Percentiles rank a stretch among this genome's conserved stretches.
Conservation (phyloP, 2,329 filamentous ascomycete species). For the Parafenestella ontariensis region DNA sequence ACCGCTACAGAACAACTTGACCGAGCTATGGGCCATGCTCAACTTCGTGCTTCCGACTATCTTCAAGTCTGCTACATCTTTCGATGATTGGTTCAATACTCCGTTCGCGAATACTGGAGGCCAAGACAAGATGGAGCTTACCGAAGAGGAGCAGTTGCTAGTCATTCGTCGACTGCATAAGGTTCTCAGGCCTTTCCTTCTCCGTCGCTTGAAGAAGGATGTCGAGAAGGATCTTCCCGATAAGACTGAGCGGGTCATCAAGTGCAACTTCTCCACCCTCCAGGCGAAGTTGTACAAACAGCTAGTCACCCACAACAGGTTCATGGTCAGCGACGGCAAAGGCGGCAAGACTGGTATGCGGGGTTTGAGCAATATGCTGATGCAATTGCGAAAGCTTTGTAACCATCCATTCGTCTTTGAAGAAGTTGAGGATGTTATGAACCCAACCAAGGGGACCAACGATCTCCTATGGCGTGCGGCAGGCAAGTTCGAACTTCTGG, state of each 20-base stretch:
- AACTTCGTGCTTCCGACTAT: slow-evolving; percentile 98
- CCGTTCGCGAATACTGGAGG: slow-evolving; percentile 98
- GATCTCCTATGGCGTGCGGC: slow-evolving; percentile 94
- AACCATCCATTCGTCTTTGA: slow-evolving; percentile 99
- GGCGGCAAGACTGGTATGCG: slow-evolving; percentile 93
- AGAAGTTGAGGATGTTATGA: slow-evolving; percentile 98
- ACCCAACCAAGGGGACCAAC: slow-evolving; percentile 85
- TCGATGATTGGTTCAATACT: slow-evolving; percentile 99
- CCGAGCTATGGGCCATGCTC: slow-evolving; percentile 95
- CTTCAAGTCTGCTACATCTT: slow-evolving; percentile 98
- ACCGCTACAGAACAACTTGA: slow-evolving; percentile 94
- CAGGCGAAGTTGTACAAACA: slow-evolving; percentile 97
- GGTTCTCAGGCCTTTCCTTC: slow-evolving; percentile 93
- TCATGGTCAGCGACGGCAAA: slow-evolving; percentile 93
- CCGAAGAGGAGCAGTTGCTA: slow-evolving; percentile 98
- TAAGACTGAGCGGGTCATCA: slow-evolving; percentile 99
- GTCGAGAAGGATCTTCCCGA: slow-evolving; percentile 98
- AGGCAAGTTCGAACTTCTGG: slow-evolving; percentile 95
- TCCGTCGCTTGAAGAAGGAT: slow-evolving; percentile 98
- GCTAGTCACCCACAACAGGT: slow-evolving; percentile 92
- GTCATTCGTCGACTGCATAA: slow-evolving; percentile 98
- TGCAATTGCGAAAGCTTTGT: slow-evolving; percentile 98
- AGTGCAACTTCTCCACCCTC: slow-evolving; percentile 95
- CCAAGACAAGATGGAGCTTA: slow-evolving; percentile 98
- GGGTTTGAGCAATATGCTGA: slow-evolving; percentile 99